A percentile compares a stretch with the other conserved stretches of the same genome.
Conservation (phyloP, 73 alveolate genomes). For the Chromera velia region DNA sequence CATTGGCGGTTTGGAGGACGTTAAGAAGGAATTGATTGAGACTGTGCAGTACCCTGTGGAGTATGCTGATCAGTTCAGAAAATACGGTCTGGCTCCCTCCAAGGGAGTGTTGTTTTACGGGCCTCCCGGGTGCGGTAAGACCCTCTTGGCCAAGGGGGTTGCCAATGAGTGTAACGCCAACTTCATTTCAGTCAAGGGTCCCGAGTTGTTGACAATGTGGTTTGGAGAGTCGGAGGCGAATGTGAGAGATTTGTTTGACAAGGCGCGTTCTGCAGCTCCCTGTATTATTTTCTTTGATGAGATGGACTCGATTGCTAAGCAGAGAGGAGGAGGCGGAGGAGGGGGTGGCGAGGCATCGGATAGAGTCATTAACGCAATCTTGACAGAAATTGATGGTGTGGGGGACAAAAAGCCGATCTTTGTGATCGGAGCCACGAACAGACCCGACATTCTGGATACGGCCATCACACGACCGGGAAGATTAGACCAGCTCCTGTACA, state of each 20-base stretch:
- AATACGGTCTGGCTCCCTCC: constrained; percentile 62
- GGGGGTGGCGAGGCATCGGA: constrained; percentile 67
- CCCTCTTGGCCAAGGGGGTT: constrained; percentile 50
- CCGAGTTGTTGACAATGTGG: constrained; percentile 83
- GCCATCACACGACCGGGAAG: constrained; percentile 96
- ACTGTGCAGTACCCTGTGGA: constrained; percentile 91
- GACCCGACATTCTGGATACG: constrained; percentile 89
- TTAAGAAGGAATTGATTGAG: constrained; percentile 80
- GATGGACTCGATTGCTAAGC: constrained; percentile 69
- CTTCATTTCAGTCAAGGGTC: constrained; percentile 74
- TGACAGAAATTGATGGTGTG: constrained; percentile 94
- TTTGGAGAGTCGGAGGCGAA: constrained; percentile 85
- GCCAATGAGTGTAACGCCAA: constrained; percentile 74
- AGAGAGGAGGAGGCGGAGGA: constrained; percentile 76
- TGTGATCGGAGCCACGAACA: constrained; percentile 90
- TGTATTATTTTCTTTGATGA: constrained; percentile 85
- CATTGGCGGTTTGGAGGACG: constrained; percentile 94
- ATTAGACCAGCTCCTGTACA: constrained; percentile 80
- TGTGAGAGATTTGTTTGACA: constrained; percentile 79
- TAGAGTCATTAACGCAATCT: constrained; percentile 65
- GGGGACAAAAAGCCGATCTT: constrained; percentile 79
- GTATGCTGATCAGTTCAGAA: constrained; percentile 63
- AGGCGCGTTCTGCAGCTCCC: constrained; percentile 78
- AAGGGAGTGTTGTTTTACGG: constrained; percentile 57
- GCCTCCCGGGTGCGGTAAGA: constrained; percentile 60